Base-by-base conservation (phyloP, 228 moss, liverwort and hornwort genomes). In the Sphagnum fallax region DNA sequence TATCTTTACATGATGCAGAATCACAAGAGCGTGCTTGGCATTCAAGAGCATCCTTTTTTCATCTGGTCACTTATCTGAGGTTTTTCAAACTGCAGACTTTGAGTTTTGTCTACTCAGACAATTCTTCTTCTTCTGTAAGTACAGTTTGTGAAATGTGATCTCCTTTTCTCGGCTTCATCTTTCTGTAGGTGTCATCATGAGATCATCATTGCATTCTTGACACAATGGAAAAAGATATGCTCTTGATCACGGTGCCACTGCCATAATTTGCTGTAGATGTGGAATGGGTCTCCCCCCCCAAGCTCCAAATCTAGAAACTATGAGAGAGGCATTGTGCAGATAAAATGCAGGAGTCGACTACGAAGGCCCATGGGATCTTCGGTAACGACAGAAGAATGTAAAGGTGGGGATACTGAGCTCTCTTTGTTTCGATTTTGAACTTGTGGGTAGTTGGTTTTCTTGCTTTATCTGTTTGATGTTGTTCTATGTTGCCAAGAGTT, bases 1-100 rank as follows among this genome's bases (percentile, higher is more conserved):
- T 93, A 84, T 57, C 81, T 93, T 83, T 93, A 97, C 51, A 85
- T 88, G 3, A 67, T 83, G 75, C 91, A 93, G 74, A 97, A 97
- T 83, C 93, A 97, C 74, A 97, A 93, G 77, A 97, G 97, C 52
- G 90, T 97, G 10, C 84, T 97, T 47, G 93, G 97, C 59, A 88
- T 93, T 53, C 85, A 90, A 79, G 97, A 93, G 74, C 91, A 92
- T 80, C 78, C 76, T 68, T 14, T 49, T 32, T 32, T 32, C 32
- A 32, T 32, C 32, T 32, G 2, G 32, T 32, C 32, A 32, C 5
- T 49, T 32, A 32, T 32, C 32, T 32, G 2, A 32, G 32, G 32
- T 32, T 32, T 32, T 32, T 6, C 62, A 32, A 32, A 32, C 32
- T 32, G 32, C 32, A 0, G 32, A 32, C 32, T 32, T 32, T 32